These are phyloP conservation scores for Silene conica DNA, from an alignment of 148 eudicot species.

Conservation along the genomic window DNA sequence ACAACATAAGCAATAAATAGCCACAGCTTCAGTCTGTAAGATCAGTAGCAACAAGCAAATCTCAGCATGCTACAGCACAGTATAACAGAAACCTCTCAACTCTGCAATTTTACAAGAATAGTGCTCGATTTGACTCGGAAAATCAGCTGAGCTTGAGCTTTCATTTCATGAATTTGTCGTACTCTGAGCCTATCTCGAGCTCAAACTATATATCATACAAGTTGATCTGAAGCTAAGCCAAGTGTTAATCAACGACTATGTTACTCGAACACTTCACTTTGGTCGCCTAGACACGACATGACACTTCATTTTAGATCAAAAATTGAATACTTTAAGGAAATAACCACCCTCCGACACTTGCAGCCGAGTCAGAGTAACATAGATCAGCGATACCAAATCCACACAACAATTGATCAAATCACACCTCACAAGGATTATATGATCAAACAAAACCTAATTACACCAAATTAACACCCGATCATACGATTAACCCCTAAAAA, in stretches of 20 bases:
- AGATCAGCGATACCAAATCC: too few relatives aligned
- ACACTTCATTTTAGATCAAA: too few relatives aligned
- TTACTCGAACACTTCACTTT: too few relatives aligned
- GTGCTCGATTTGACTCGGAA: not conserved
- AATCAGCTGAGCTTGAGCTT: too few relatives aligned
- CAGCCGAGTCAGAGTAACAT: too few relatives aligned
- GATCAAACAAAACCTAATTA: not conserved
- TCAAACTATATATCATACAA: too few relatives aligned
- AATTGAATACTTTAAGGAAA: too few relatives aligned
- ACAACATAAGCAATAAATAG: constrained; percentile 91
- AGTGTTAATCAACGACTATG: too few relatives aligned
- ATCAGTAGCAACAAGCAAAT: not conserved
- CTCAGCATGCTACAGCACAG: constrained; percentile 2
- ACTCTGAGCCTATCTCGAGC: too few relatives aligned
- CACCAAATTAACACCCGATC: not conserved
- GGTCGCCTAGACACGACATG: too few relatives aligned
- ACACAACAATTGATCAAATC: not conserved
- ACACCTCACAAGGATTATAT: not conserved
- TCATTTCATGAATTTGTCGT: not conserved
- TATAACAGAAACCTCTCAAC: not conserved
- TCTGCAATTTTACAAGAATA: not conserved
- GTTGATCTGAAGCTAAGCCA: too few relatives aligned
- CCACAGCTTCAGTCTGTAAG: constrained; percentile 91
- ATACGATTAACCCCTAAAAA: not conserved
- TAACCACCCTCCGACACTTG: too few relatives aligned